Conservation (phyloP, 75 land plant species). For the Pinus tabuliformis region DNA sequence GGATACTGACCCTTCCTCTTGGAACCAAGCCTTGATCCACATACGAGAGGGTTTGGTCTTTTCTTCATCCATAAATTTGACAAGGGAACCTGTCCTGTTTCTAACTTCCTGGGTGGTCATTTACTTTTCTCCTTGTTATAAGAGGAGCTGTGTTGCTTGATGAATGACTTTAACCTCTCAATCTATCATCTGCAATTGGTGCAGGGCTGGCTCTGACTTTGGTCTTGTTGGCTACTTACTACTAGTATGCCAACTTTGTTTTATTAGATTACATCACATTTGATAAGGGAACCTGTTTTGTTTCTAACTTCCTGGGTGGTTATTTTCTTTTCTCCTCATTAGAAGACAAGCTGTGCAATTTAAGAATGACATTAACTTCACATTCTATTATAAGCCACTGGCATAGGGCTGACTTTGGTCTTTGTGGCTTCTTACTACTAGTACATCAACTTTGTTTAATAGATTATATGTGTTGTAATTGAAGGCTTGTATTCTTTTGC, state of each 20-base stretch:
- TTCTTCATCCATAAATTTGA: too few species aligned
- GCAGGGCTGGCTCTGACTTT: background rate
- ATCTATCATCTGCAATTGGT: background rate
- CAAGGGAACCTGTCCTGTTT: too few species aligned
- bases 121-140: background rate
- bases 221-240: background rate
- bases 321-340: background rate
- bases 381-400: too few species aligned
- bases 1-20: too few species aligned
- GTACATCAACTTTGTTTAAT: background rate
- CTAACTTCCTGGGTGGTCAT: background rate
- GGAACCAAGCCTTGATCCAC: too few species aligned
- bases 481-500: slow-evolving; percentile 14
- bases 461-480: background rate
- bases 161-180: background rate
- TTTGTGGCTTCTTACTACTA: background rate
- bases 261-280: background rate
- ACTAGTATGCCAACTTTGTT: background rate
- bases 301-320: background rate
- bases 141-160: background rate
- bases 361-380: background rate
- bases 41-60: too few species aligned
- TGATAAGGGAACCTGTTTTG: too few species aligned
- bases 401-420: background rate
- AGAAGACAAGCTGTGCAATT: background rate